Percentiles rank a stretch among this genome's conserved stretches.
Evolutionary conservation across 176 grass and related monocot species (phyloP).

Genomic region (Oryza meyeriana): DNA sequence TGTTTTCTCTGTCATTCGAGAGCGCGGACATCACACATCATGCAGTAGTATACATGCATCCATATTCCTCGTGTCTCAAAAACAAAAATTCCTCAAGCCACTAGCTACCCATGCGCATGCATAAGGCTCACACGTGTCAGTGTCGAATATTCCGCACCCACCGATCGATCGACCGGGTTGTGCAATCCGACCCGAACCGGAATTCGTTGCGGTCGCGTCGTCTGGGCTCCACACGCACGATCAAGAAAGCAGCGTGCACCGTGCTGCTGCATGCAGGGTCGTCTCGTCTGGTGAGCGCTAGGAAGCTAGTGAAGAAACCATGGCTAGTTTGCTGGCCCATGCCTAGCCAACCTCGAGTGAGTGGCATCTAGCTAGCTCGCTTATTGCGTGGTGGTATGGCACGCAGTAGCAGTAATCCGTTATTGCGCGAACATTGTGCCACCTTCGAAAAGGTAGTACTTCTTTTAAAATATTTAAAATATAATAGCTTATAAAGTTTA

Average conservation of each 20-base stretch:
- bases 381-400: not conserved
- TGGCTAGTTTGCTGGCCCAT: not conserved
- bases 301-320: not conserved
- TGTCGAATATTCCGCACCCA: not conserved
- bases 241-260: not conserved
- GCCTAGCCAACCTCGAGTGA: not conserved
- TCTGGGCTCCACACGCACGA: not conserved
- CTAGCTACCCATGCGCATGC: not conserved
- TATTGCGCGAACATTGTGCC: not conserved
- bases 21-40: not conserved
- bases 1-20: not conserved
- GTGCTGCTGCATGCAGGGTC: not conserved
- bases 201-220: not conserved
- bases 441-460: not conserved
- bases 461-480: too few species aligned
- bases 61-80: not conserved
- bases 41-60: not conserved
- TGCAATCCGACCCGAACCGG: not conserved
- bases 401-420: not conserved
- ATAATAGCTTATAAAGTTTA: too few species aligned
- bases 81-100: not conserved
- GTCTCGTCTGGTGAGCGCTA: not conserved
- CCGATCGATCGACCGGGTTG: not conserved
- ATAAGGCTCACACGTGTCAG: not conserved
- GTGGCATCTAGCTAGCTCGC: not conserved